Base-by-base conservation (phyloP, 169 alveolate species). In the Plasmodium vinckei region DNA sequence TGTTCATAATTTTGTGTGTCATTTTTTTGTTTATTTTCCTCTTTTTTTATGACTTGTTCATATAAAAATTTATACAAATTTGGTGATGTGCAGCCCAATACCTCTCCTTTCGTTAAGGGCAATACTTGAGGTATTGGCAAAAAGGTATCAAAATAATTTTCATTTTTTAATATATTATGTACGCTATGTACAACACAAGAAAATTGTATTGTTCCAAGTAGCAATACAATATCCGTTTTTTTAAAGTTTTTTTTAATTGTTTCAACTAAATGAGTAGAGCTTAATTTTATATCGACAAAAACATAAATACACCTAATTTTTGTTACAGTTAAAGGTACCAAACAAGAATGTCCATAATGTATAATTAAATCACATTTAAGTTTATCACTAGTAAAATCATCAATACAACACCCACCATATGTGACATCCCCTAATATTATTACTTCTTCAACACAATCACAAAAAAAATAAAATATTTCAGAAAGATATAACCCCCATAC, bases 361-460 rank as follows among this genome's bases (percentile, higher is more conserved):
- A 99, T 96, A 68, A 99, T 93, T 68, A 98, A 97, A 84, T 98
- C 99, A 86, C 97, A 95, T 9, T 97, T 97, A 63, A 97, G 82
- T 53, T 94, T 93, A 25, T 94, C 93, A 9, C 99, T 98, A 39
- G 98, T 97, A 65, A 97, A 91, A 94, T 99, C 99, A 94, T 98
- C 99, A 49, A 99, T 96, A 92, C 99, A 99, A 91, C 99, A 99
- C 19, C 99, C 99, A 15, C 99, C 99, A 94, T 98, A 99, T 2
- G 99, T 97, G 1, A 98, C 99, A 92, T 99, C 99, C 13, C 91
- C 87, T 23, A 72, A 60, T 54, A 79, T 69, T n/a, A 84, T 73
- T 25, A 96, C 95, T 44, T 96, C 97, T 88, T 84, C 92, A 61
- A 86, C 91, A 9, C 93, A 68, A 15, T 82, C 87, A 44, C 97